Evolutionary conservation across 2,329 filamentous ascomycete genomes (phyloP).

Genomic region (Colletotrichum spaethianum): DNA sequence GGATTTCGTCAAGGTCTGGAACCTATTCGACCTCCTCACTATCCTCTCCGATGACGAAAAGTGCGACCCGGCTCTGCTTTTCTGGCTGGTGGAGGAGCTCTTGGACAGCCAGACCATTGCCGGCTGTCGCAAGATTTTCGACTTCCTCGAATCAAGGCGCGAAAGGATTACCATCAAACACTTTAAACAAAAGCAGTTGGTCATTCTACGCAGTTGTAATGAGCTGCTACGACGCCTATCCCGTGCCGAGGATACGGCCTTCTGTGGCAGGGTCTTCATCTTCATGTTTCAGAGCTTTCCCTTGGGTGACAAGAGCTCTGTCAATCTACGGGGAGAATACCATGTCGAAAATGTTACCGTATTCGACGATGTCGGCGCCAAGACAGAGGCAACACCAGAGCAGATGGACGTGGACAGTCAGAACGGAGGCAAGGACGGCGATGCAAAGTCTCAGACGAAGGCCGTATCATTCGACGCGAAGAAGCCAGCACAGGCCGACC

Average conservation of each 20-base stretch:
- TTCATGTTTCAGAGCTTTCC: conserved; percentile 99
- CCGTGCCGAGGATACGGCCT: conserved; percentile 96
- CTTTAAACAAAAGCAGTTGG: conserved; percentile 86
- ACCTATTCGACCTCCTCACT: conserved; percentile 91
- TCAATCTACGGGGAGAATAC: conserved; percentile 96
- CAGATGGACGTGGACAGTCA: conserved; percentile 78
- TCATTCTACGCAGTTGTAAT: conserved; percentile 95
- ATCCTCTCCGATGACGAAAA: conserved; percentile 87
- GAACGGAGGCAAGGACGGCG: conserved; percentile 51
- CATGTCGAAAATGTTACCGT: conserved; percentile 94
- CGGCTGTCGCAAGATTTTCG: conserved; percentile 91
- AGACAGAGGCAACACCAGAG: conserved; percentile 54
- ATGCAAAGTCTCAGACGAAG: conserved; percentile 55
- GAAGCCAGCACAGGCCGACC: conserved; percentile 58
- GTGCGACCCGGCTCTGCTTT: conserved; percentile 84
- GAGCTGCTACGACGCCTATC: conserved; percentile 93
- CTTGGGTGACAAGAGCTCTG: conserved; percentile 95
- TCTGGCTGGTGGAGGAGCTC: conserved; percentile 94
- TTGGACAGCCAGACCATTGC: conserved; percentile 96
- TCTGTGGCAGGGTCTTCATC: conserved; percentile 97
- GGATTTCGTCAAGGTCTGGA: conserved; percentile 89
- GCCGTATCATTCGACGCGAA: conserved; percentile 61
- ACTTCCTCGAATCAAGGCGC: conserved; percentile 93
- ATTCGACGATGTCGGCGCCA: conserved; percentile 73
- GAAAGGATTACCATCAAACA: conserved; percentile 87